phyloP scores from a whole-genome alignment of 1,284 basidiomycete species.

The Rhizopogon parksii region DNA sequence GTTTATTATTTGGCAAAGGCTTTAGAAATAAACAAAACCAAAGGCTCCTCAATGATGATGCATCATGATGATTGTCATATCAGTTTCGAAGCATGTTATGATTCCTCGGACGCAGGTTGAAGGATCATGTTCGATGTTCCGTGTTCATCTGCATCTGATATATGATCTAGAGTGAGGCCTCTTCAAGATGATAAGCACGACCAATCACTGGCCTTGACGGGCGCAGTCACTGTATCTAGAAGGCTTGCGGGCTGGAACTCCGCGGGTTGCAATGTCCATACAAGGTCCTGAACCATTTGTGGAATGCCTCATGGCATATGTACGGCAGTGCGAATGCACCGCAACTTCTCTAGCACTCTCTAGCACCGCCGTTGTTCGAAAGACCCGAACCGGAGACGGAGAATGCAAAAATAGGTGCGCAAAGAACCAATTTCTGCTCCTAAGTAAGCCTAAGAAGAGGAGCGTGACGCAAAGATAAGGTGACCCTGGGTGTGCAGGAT shows the following conservation, averaged over 20 bases:
- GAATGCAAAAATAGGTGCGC: background rate
- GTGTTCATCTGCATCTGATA: background rate
- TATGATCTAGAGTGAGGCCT: background rate
- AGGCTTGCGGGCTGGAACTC: background rate
- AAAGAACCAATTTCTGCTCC: background rate
- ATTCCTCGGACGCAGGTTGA: background rate
- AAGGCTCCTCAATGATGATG: background rate
- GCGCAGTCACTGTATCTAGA: background rate
- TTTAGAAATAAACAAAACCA: conserved; percentile 2
- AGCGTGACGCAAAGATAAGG: background rate
- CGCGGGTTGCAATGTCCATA: background rate
- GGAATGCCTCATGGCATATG: background rate
- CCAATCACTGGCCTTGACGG: background rate
- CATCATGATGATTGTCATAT: background rate
- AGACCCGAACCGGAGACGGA: background rate
- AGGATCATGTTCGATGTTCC: background rate
- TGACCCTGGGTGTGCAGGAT: background rate
- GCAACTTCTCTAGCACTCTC: too few relatives aligned
- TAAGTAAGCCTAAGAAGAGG: background rate
- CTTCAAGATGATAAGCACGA: background rate
- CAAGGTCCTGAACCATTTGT: background rate
- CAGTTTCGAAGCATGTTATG: background rate
- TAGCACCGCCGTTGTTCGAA: background rate
- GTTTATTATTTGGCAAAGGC: conserved; percentile 1
- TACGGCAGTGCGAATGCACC: background rate